Conservation (phyloP, 2,329 filamentous ascomycete genomes). For the Talaromyces verruculosus region DNA sequence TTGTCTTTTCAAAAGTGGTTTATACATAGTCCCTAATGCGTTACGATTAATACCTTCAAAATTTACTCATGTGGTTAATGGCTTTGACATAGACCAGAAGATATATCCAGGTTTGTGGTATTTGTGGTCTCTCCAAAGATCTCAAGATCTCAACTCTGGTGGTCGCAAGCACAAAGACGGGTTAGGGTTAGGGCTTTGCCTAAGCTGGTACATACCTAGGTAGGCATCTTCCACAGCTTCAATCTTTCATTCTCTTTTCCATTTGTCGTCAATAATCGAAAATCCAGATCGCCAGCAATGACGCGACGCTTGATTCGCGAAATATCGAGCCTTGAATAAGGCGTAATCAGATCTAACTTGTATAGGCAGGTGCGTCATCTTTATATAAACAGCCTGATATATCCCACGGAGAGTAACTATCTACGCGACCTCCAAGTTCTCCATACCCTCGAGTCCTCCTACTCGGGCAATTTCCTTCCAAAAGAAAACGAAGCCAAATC, state of each 20-base stretch:
- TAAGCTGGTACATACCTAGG: too few relatives aligned
- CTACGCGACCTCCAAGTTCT: not conserved
- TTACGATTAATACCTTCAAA: not conserved
- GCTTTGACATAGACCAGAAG: not conserved
- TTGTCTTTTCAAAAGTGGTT: not conserved
- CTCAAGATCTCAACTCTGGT: too few relatives aligned
- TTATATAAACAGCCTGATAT: not conserved
- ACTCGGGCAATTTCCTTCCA: not conserved
- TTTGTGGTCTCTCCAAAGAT: too few relatives aligned
- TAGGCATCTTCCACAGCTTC: not conserved
- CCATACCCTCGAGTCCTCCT: not conserved
- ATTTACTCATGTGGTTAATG: not conserved
- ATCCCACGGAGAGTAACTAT: not conserved
- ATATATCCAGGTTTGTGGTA: too few relatives aligned
- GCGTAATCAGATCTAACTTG: not conserved
- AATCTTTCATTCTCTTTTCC: not conserved
- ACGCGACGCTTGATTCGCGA: not conserved
- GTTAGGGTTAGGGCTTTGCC: not conserved
- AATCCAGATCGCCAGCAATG: not conserved
- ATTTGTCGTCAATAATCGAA: not conserved
- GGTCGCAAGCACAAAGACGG: too few relatives aligned
- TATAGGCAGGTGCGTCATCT: not conserved
- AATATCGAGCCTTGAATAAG: not conserved
- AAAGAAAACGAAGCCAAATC: not conserved
- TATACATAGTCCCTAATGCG: not conserved